These are phyloP conservation scores for Trichocladium antarcticum DNA, from an alignment of 495 filamentous ascomycete genomes.

Conservation along the genomic window DNA sequence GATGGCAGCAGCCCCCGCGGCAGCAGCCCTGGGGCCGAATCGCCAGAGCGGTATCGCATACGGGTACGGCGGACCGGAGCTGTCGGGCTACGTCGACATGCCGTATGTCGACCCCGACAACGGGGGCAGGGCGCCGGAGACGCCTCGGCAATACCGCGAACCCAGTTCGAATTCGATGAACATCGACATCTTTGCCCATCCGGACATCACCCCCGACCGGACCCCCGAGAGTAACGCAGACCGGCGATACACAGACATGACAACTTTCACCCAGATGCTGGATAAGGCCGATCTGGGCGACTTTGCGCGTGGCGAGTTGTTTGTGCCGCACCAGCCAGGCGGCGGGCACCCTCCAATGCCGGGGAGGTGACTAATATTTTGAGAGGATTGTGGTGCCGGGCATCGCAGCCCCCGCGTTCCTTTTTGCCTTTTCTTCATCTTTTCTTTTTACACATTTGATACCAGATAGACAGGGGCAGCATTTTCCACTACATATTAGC, in stretches of 20 bases:
- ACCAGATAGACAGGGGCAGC: too few species aligned
- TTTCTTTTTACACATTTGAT: too few species aligned
- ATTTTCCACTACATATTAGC: too few species aligned
- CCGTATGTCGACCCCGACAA: conserved; percentile 7
- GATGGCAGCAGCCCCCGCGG: background rate
- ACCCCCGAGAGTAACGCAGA: conserved; percentile 1
- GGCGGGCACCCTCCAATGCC: background rate
- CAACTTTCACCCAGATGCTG: conserved; percentile 58
- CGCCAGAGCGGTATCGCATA: conserved; percentile 14
- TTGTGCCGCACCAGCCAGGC: conserved; percentile 16
- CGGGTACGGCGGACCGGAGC: conserved; percentile 11
- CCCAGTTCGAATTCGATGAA: conserved; percentile 50
- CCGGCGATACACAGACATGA: conserved; percentile 29
- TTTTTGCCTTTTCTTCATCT: conserved; percentile 11
- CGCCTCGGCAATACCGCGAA: conserved; percentile 33
- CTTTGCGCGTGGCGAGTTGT: conserved; percentile 36
- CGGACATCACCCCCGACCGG: conserved; percentile 29
- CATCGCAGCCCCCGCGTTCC: background rate
- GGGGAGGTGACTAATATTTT: background rate
- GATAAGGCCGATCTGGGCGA: conserved; percentile 40
- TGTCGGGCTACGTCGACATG: conserved; percentile 1
- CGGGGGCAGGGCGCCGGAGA: conserved; percentile 11
- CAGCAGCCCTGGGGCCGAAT: background rate
- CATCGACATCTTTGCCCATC: conserved; percentile 62
- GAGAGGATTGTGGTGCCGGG: background rate